phyloP scores from a whole-genome alignment of 352 stramenopile genomes.

The Globisporangium camurandrum region DNA sequence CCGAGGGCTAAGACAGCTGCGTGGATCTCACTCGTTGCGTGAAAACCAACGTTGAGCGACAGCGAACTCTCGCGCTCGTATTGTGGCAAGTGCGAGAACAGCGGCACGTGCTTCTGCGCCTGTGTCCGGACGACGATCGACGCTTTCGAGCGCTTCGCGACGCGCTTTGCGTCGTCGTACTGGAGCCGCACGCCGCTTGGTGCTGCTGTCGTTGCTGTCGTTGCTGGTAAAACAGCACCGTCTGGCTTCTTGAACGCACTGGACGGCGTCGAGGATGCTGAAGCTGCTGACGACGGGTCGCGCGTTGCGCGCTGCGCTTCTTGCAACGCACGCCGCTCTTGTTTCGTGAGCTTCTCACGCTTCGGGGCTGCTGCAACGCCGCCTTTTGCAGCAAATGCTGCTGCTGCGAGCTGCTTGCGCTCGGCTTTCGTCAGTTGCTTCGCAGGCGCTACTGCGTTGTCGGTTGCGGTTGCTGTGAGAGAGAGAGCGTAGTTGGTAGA shows the following conservation, averaged over 20 bases:
- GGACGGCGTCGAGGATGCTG: too few species aligned
- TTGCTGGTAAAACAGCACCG: neutral
- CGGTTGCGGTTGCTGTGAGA: neutral
- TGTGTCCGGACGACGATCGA: slow-evolving; percentile 61
- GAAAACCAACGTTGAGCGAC: slow-evolving; percentile 60
- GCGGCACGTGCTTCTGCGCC: slow-evolving; percentile 75
- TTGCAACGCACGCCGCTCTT: slow-evolving; percentile 88
- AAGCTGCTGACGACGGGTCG: slow-evolving; percentile 22
- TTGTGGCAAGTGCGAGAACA: slow-evolving; percentile 81
- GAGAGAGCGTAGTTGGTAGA: neutral
- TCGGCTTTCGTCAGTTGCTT: slow-evolving; percentile 59
- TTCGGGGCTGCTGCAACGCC: slow-evolving; percentile 29
- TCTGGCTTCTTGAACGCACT: neutral
- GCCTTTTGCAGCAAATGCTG: slow-evolving; percentile 44
- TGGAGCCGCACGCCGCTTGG: slow-evolving; percentile 51
- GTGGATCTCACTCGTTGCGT: slow-evolving; percentile 76
- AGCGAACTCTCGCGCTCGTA: slow-evolving; percentile 77
- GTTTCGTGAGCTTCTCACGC: slow-evolving; percentile 87
- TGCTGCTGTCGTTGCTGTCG: too few species aligned
- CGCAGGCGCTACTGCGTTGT: slow-evolving; percentile 3
- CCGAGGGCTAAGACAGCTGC: slow-evolving; percentile 87
- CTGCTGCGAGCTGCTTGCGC: slow-evolving; percentile 61
- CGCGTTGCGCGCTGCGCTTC: slow-evolving; percentile 87
- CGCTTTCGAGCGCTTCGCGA: slow-evolving; percentile 65
- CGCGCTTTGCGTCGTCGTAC: slow-evolving; percentile 77